Conservation (phyloP, 1,139 yeast species). For the Kurtzmaniella natalensis region DNA sequence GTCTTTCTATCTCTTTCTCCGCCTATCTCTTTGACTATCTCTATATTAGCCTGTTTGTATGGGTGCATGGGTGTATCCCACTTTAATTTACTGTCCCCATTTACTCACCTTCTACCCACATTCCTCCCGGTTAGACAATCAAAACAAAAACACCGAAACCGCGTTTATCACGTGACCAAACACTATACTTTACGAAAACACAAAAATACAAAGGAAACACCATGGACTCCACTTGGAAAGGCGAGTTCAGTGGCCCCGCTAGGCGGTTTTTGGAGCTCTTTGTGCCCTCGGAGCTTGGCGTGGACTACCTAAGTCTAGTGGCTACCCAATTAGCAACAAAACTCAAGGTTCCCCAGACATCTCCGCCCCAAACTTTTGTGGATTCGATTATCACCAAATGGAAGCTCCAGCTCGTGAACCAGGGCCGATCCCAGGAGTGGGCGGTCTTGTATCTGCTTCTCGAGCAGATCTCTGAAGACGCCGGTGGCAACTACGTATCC, state of each 20-base stretch:
- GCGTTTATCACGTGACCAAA: slow-evolving; percentile 1
- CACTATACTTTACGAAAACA: too few species aligned
- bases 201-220: not conserved
- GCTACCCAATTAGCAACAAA: slow-evolving; percentile 23
- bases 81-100: too few species aligned
- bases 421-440: slow-evolving; percentile 28
- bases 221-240: not conserved
- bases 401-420: slow-evolving; percentile 24
- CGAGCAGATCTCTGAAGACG: slow-evolving; percentile 25
- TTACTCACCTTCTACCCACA: not conserved
- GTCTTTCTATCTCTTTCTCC: not conserved
- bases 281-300: slow-evolving; percentile 38
- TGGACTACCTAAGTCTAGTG: slow-evolving; percentile 33
- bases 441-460: slow-evolving; percentile 26
- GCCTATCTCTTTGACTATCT: not conserved
- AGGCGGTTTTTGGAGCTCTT: slow-evolving; percentile 35
- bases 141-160: not conserved
- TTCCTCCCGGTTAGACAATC: too few species aligned
- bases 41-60: too few species aligned
- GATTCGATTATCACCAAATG: slow-evolving; percentile 19
- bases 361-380: slow-evolving; percentile 13
- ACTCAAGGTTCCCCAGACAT: slow-evolving; percentile 11
- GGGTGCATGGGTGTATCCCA: too few species aligned
- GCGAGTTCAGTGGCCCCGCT: slow-evolving; percentile 9
- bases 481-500: slow-evolving; percentile 30